phyloP scores from a whole-genome alignment of 1,284 basidiomycete species.

The Ceratobasidium sp. region DNA sequence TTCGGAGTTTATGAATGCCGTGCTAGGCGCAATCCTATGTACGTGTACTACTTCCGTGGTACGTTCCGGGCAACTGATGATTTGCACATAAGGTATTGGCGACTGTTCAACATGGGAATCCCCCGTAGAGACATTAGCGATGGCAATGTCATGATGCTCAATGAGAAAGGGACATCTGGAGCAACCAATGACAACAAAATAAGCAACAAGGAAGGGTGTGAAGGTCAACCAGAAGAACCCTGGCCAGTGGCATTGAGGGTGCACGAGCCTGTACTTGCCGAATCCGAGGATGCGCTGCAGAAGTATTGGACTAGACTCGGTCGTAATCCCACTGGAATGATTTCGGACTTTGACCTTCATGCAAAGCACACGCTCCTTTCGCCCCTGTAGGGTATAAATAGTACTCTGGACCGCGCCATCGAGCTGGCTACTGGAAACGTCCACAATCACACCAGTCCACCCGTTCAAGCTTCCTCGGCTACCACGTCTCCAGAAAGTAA shows the following conservation, averaged over 20 bases:
- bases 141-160: slow-evolving; percentile 19
- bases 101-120: slow-evolving; percentile 16
- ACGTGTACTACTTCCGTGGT: neutral
- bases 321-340: neutral
- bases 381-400: too few species aligned
- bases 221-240: neutral
- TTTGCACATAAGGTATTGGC: slow-evolving; percentile 18
- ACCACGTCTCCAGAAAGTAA: too few species aligned
- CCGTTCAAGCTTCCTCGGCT: too few species aligned
- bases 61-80: neutral
- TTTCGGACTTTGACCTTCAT: neutral
- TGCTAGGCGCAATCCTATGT: slow-evolving; percentile 21
- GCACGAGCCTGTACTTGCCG: too few species aligned
- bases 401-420: too few species aligned
- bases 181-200: neutral
- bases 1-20: neutral
- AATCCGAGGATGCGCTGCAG: neutral
- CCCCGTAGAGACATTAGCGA: slow-evolving; percentile 29
- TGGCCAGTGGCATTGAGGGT: neutral
- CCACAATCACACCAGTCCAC: too few species aligned
- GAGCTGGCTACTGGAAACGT: too few species aligned
- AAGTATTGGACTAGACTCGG: neutral
- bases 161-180: neutral
- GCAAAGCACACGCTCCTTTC: neutral
- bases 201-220: too few species aligned